Percentiles rank a stretch among this genome's conserved stretches.
Conservation (phyloP, 2,329 filamentous ascomycete genomes). For the Lasiodiplodia sp. region DNA sequence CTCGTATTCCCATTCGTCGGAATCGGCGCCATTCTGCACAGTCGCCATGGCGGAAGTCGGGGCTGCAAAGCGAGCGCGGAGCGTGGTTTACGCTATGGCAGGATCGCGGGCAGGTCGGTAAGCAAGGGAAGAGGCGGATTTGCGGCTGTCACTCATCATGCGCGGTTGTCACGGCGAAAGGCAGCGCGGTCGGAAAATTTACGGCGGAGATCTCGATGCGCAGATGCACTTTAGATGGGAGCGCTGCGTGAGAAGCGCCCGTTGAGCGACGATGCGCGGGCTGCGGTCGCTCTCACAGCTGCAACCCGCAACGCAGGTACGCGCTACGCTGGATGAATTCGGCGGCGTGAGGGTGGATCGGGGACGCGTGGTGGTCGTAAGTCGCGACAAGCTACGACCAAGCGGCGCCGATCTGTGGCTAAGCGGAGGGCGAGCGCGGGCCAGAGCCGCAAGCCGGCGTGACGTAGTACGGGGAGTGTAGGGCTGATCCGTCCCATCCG, state of each 20-base stretch:
- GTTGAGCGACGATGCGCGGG: background rate
- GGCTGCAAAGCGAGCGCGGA: background rate
- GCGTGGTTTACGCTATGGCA: background rate
- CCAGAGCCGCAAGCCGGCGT: conserved; percentile 25
- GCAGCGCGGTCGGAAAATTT: conserved; percentile 18
- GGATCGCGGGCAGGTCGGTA: background rate
- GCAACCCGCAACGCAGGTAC: background rate
- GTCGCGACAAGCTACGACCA: conserved; percentile 28
- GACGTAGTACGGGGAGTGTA: conserved; percentile 19
- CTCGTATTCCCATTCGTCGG: conserved; percentile 69
- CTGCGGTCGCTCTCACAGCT: background rate
- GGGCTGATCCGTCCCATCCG: conserved; percentile 23
- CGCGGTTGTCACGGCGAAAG: conserved; percentile 1
- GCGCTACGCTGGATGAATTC: background rate
- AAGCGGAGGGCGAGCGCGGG: conserved; percentile 2
- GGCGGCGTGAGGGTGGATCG: background rate
- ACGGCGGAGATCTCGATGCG: background rate
- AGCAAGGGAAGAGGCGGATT: background rate
- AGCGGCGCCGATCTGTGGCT: conserved; percentile 22
- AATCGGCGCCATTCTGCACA: conserved; percentile 33
- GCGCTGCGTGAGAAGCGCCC: background rate
- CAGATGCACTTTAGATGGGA: background rate
- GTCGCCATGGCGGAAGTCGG: conserved; percentile 16
- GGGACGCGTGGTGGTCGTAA: background rate
- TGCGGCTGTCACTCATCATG: conserved; percentile 14